Evolutionary conservation across 2,329 filamentous ascomycete species (phyloP).

Genomic region (Ascochyta koolunga): DNA sequence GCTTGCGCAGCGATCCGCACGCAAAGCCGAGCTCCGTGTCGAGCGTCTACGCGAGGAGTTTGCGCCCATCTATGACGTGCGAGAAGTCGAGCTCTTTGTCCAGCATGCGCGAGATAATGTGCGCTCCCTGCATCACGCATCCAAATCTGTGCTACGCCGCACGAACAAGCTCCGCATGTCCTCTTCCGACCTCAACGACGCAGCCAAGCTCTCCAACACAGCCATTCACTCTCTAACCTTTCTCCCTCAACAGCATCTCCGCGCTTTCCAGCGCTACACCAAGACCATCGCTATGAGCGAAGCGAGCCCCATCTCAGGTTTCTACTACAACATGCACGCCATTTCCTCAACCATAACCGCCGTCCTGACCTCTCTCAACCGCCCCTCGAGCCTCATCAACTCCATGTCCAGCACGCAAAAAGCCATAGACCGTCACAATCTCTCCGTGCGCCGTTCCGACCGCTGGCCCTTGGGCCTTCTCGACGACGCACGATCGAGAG

Average conservation of each 20-base stretch:
- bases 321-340: constrained; percentile 78
- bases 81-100: constrained; percentile 91
- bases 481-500: constrained; percentile 83
- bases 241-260: constrained; percentile 70
- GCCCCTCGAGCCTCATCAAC: constrained; percentile 77
- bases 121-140: constrained; percentile 80
- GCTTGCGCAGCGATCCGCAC: constrained; percentile 84
- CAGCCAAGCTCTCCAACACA: constrained; percentile 60
- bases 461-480: constrained; percentile 82
- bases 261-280: constrained; percentile 75
- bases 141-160: constrained; percentile 79
- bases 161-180: constrained; percentile 75
- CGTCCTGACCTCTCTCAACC: constrained; percentile 77
- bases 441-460: constrained; percentile 73
- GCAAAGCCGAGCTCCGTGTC: constrained; percentile 81
- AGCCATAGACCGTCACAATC: constrained; percentile 77
- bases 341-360: constrained; percentile 85
- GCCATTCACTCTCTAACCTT: constrained; percentile 65
- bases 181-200: constrained; percentile 70
- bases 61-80: constrained; percentile 77
- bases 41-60: constrained; percentile 91
- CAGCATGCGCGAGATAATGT: constrained; percentile 90
- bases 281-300: constrained; percentile 69
- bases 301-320: constrained; percentile 72
- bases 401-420: constrained; percentile 77